phyloP scores from a whole-genome alignment of 805 yeast genomes.

The Scheffersomyces ergatensis region DNA sequence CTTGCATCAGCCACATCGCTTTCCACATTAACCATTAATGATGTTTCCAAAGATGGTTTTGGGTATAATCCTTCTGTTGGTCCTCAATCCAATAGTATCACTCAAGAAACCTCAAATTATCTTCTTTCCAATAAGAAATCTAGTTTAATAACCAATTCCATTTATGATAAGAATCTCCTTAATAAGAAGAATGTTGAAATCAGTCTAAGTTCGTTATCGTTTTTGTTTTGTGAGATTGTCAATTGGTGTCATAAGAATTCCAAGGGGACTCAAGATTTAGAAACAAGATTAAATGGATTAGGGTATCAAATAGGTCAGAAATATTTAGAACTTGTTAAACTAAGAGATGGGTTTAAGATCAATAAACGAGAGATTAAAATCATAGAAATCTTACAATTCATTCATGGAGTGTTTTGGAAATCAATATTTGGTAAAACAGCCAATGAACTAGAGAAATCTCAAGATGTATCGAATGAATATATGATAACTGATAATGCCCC shows the following conservation, averaged over 20 bases:
- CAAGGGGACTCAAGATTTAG: conserved; percentile 63
- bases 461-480: conserved; percentile 63
- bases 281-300: conserved; percentile 56
- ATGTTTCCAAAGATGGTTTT: conserved; percentile 28
- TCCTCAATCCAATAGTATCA: conserved; percentile 37
- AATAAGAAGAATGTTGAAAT: conserved; percentile 67
- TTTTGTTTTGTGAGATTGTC: conserved; percentile 67
- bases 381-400: conserved; percentile 68
- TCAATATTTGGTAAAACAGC: conserved; percentile 70
- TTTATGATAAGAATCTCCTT: conserved; percentile 65
- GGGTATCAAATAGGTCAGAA: conserved; percentile 80
- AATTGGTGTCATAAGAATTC: conserved; percentile 61
- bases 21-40: conserved; percentile 26
- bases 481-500: conserved; percentile 83
- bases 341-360: conserved; percentile 60
- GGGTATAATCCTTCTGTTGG: conserved; percentile 46
- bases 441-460: conserved; percentile 71
- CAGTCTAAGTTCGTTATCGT: conserved; percentile 63
- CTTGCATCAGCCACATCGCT: conserved; percentile 28
- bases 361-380: conserved; percentile 66
- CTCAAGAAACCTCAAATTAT: conserved; percentile 34
- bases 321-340: conserved; percentile 62
- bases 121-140: conserved; percentile 30
- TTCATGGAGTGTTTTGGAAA: conserved; percentile 72
- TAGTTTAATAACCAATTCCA: conserved; percentile 36